Percentiles rank a stretch among this genome's conserved stretches.
phyloP scores from a whole-genome alignment of 257 asterid genomes.

The Datura wrightii region DNA sequence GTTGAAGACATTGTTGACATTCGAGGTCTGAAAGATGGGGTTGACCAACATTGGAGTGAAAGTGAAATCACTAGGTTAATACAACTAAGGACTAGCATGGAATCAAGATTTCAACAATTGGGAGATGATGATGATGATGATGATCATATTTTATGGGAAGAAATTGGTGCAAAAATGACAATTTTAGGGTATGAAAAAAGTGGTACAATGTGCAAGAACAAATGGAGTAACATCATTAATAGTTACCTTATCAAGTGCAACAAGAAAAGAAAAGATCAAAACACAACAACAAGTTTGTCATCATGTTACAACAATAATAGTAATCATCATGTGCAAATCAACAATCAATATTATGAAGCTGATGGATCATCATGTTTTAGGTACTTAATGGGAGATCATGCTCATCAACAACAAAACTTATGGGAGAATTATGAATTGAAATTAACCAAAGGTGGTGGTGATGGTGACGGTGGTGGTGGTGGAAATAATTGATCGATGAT shows the following conservation, averaged over 20 bases:
- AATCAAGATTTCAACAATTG: constrained; percentile 47
- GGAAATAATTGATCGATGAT: not conserved
- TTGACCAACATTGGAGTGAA: constrained; percentile 54
- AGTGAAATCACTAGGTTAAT: constrained; percentile 59
- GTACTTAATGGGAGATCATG: constrained; percentile 72
- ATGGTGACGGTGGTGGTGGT: not conserved
- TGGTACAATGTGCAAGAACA: constrained; percentile 59
- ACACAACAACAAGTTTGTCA: constrained; percentile 39
- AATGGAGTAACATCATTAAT: constrained; percentile 66
- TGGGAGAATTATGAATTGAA: constrained; percentile 66
- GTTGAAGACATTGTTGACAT: not conserved
- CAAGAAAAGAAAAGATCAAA: constrained; percentile 64
- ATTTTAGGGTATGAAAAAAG: constrained; percentile 74
- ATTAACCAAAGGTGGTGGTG: constrained; percentile 37
- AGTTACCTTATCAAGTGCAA: constrained; percentile 56
- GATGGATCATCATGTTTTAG: constrained; percentile 61
- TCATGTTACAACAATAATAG: constrained; percentile 29
- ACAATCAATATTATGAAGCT: constrained; percentile 42
- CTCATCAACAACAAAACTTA: constrained; percentile 36
- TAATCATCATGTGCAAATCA: constrained; percentile 33
- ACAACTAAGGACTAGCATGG: constrained; percentile 61
- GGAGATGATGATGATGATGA: constrained; percentile 35
- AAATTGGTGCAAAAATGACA: constrained; percentile 62
- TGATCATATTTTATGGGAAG: constrained; percentile 67
- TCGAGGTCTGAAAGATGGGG: not conserved